Evolutionary conservation across 116 monocot genomes (phyloP).

Genomic region (Cymodocea nodosa): DNA sequence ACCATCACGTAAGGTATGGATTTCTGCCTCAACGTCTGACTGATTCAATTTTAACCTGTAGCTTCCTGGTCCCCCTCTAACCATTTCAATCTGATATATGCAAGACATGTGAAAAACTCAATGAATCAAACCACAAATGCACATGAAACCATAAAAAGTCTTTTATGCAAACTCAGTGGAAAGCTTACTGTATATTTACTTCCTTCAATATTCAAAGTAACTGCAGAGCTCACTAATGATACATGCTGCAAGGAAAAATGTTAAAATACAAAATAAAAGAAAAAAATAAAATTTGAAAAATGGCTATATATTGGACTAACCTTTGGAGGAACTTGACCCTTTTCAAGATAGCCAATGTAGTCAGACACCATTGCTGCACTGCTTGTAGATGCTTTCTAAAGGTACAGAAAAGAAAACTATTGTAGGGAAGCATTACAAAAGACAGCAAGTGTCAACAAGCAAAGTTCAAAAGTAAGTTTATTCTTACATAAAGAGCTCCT

Average conservation of each 20-base stretch:
- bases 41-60: conserved; percentile 85
- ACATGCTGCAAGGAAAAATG: conserved; percentile 60
- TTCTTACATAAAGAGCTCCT: conserved; percentile 94
- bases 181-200: conserved; percentile 86
- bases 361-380: conserved; percentile 92
- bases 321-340: conserved; percentile 98
- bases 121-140: background rate
- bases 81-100: conserved; percentile 67
- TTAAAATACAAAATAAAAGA: background rate
- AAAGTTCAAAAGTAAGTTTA: background rate
- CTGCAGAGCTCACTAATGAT: conserved; percentile 75
- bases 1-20: conserved; percentile 91
- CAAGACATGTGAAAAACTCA: conserved; percentile 7
- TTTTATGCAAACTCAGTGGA: background rate
- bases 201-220: conserved; percentile 94
- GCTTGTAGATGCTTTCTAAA: conserved; percentile 89
- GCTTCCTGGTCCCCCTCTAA: conserved; percentile 92
- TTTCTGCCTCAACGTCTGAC: conserved; percentile 85
- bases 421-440: background rate
- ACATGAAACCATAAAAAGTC: background rate
- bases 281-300: background rate
- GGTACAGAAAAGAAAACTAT: background rate
- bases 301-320: conserved; percentile 17
- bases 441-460: too few relatives aligned
- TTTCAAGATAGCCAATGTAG: conserved; percentile 92